Base-by-base conservation (phyloP, 2,329 filamentous ascomycete genomes). In the Epichloe aotearoae region DNA sequence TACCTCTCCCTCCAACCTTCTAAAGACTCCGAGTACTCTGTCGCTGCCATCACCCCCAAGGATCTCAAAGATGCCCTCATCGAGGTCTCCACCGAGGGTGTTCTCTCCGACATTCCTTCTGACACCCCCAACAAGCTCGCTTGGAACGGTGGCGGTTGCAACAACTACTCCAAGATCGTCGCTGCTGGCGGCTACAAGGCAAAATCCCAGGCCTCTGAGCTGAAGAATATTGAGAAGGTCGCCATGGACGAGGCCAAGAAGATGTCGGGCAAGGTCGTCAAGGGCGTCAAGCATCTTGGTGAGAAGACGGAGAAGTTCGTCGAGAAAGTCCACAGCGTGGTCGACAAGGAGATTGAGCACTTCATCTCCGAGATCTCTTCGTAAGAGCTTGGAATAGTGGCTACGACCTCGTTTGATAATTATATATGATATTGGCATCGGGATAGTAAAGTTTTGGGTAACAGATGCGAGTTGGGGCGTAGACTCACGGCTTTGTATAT, bases 121-220 rank as follows among this genome's bases (percentile, higher is more conserved):
- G 83, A 87, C 68, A 98, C 94, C 60, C 82, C 83, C 68, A 98
- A 98, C 80, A 77, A 95, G 65, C 88, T 98, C 56, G 91, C 91
- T 69, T 98, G 90, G 91, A 98, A 98, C 80, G 93, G 94, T 67
- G 94, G 89, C 73, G 93, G 93, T 64, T 86, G 81, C 66, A 83
- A 79, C 74, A 95, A 98, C 84, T 96, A 87, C 81, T 79, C 80
- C 54, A 75, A 86, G 61, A 95, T 96, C 63, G 70, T 95, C 56
- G 72, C 81, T 60, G 75, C 81, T 60, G 86, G 88, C 63, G 74
- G 80, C 62, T 91, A 90, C 75, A 76, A 78, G 60, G 75, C 68
- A 56, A 71, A 77, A 63, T 61, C 69, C 42, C 57, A 65, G 37
- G 58, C 67, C 26, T 53, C 69, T 45, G 66, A 69, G 30, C 70